Base-by-base conservation (phyloP, 768 basidiomycete genomes). In the Suillus subalutaceus region DNA sequence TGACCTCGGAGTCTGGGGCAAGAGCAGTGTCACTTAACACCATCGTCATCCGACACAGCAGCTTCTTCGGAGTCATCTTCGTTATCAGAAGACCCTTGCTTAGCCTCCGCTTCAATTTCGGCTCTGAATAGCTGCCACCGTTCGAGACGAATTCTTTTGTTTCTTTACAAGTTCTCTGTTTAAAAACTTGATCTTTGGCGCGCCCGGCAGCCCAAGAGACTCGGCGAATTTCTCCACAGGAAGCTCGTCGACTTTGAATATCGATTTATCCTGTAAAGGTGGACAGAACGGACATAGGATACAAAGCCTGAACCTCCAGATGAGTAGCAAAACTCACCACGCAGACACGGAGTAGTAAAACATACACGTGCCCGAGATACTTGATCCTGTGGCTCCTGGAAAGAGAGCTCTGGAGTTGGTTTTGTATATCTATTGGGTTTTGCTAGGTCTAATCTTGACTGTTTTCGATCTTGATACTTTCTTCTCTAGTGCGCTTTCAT, bases 301-400 rank as follows among this genome's bases (percentile, higher is more conserved):
- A 99, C 91, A 73, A 99, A 1, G 96, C 93, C 95, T 98, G 73
- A 6, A 53, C 8, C 57, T 30, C 10, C 44, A 66, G 53, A 46
- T 73, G 40, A 72, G 62, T 23, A 30, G 1, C 41, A 0, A 2
- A 2, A 38, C 0, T 5, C 1, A 44, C 48, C 8, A 4, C 1
- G 12, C 1, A 2, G 44, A 20, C 2, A 43, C 37, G 56, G 66
- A 26, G 48, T 50, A 44, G 38, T n/a, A n/a, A 46, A 23, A 84
- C 89, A 65, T 71, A 96, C 96, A 64, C 94, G 81, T 99, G 97
- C 12, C 91, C 97, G 12, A 99, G 86, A 76, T 98, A 97, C 75
- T 99, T 99, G 79, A 98, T 90, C 77, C 77, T 99, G 96, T 0
- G 96, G 93, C 66, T 96, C 95, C 79, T 95, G 89, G 80, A 99